These are phyloP conservation scores for Trichoderma atrobrunneum DNA, from an alignment of 2,329 filamentous ascomycete species.

Conservation along the genomic window DNA sequence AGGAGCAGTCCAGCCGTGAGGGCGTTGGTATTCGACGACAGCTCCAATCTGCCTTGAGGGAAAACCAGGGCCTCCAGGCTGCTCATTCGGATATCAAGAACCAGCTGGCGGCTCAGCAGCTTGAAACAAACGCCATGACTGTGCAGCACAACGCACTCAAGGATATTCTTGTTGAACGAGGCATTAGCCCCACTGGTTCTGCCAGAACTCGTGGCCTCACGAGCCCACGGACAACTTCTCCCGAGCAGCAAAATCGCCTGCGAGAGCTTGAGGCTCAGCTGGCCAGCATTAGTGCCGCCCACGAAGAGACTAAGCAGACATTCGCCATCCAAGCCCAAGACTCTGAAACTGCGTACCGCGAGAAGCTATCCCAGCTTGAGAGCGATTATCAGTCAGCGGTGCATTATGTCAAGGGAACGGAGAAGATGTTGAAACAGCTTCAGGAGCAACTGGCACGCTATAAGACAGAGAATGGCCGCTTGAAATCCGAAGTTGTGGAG, in stretches of 20 bases:
- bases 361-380: conserved; percentile 90
- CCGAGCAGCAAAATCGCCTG: conserved; percentile 73
- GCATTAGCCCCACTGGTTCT: conserved; percentile 73
- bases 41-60: conserved; percentile 77
- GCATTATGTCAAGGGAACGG: conserved; percentile 96
- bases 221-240: conserved; percentile 68
- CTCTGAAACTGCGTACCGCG: conserved; percentile 83
- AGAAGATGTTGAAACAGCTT: conserved; percentile 98
- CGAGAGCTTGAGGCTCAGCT: conserved; percentile 88
- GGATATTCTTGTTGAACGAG: conserved; percentile 85
- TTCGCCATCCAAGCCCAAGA: conserved; percentile 81
- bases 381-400: conserved; percentile 97
- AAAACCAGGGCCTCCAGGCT: conserved; percentile 76
- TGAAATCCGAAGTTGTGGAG: conserved; percentile 77
- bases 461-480: conserved; percentile 78
- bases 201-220: conserved; percentile 67
- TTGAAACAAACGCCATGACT: conserved; percentile 89
- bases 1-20: conserved; percentile 94
- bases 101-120: conserved; percentile 78
- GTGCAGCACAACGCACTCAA: conserved; percentile 93
- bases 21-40: conserved; percentile 86
- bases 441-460: conserved; percentile 95
- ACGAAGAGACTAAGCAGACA: conserved; percentile 78
- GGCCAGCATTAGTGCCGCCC: conserved; percentile 69
- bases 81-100: conserved; percentile 80